phyloP scores from a whole-genome alignment of 148 eudicot species.

The Nyssa sinensis region DNA sequence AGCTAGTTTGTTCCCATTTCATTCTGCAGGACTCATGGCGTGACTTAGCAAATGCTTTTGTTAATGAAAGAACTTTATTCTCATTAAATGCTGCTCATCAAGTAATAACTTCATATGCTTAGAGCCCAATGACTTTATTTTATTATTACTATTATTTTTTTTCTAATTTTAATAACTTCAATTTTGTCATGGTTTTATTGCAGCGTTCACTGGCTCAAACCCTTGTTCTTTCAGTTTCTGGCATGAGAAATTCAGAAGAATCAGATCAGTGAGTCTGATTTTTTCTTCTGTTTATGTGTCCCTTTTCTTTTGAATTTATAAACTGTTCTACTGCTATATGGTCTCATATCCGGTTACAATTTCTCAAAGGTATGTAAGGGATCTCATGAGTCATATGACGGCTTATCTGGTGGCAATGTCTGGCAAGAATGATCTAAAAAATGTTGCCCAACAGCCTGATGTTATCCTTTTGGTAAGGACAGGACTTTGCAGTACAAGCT shows the following conservation, averaged over 20 bases:
- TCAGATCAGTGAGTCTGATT: constrained; percentile 69
- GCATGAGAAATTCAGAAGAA: constrained; percentile 54
- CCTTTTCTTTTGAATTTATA: neutral
- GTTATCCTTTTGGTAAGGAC: constrained; percentile 64
- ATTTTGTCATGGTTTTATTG: constrained; percentile 12
- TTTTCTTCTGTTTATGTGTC: neutral
- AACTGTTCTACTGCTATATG: constrained; percentile 5
- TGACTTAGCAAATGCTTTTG: constrained; percentile 69
- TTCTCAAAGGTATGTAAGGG: constrained; percentile 61
- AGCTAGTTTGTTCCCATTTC: constrained; percentile 13
- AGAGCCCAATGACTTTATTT: neutral
- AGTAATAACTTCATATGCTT: constrained; percentile 40
- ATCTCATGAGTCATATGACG: constrained; percentile 64
- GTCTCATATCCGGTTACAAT: constrained; percentile 14
- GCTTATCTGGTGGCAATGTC: constrained; percentile 67
- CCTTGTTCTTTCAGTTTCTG: constrained; percentile 76
- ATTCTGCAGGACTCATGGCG: constrained; percentile 86
- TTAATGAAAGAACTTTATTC: constrained; percentile 57
- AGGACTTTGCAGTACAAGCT: neutral
- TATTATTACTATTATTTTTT: neutral
- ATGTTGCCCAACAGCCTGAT: constrained; percentile 76
- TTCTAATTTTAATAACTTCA: neutral
- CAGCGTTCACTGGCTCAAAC: constrained; percentile 93
- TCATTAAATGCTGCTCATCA: constrained; percentile 72
- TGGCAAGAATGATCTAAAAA: constrained; percentile 65